Base-by-base conservation (phyloP, 129 eudicot genomes). In the Rutidosis leptorrhynchoides region DNA sequence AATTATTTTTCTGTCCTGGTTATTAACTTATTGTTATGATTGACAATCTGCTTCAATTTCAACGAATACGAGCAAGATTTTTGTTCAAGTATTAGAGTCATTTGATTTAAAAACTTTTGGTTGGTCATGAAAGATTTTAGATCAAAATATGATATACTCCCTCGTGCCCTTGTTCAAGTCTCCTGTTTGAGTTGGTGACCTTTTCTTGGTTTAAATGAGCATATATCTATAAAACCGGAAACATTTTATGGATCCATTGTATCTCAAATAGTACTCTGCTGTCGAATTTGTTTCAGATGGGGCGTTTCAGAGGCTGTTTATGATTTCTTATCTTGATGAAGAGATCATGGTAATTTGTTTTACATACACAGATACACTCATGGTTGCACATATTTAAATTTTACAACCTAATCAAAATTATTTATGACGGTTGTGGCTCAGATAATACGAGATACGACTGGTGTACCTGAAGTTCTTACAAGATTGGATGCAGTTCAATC, bases 271-370 rank as follows among this genome's bases (percentile, higher is more conserved):
- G 15, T 6, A 49, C 3, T 49, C 24, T 63, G 58, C 16, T 78
- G 42, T 76, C 56, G 53, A 67, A 16, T 66, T 66, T 75, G 24
- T 35, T 58, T 71, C 84, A 87, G 96, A 79, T 70, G 95, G 96
- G 59, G 79, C 77, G 24, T 83, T 77, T 53, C 81, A 87, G 76
- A 85, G 96, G 68, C 46, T 85, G 58, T 88, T 92, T 63, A 83
- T 92, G 96, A 88, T 92, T 19, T 92, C 98, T 46, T 92, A 92
- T 77, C 98, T 92, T 64, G 98, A 92, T 74, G 98, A 88, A 59
- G 96, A 92, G 75, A 88, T 92, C 32, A 79, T 92, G 43, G 98
- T 92, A 83, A 83, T 95, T 78, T 52, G 9, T 70, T 28, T 10
- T 48, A 20, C 64, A 16, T 19, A n/a, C 35, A 14, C 8, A 42